These are phyloP conservation scores for Kockiozyma suomiensis DNA, from an alignment of 805 yeast species.

Conservation along the genomic window DNA sequence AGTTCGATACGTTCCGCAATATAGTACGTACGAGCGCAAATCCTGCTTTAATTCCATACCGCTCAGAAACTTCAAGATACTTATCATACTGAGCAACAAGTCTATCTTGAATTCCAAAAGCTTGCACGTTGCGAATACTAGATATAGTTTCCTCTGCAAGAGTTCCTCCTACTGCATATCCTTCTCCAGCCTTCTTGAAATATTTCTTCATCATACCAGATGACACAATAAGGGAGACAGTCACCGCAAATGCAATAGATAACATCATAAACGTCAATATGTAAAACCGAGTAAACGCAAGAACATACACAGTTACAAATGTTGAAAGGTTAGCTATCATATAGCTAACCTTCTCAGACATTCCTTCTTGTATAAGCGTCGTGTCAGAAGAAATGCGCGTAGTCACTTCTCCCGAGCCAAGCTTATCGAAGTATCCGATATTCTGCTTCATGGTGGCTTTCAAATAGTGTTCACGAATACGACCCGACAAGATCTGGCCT, in stretches of 20 bases:
- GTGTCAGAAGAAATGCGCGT: conserved; percentile 48
- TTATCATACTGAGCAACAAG: conserved; percentile 37
- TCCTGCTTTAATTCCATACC: conserved; percentile 21
- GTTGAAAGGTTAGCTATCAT: conserved; percentile 45
- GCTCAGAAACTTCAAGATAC: conserved; percentile 22
- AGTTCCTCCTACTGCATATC: conserved; percentile 35
- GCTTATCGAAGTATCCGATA: conserved; percentile 44
- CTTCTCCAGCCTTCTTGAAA: conserved; percentile 19
- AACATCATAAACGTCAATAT: conserved; percentile 44
- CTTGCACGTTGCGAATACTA: conserved; percentile 47
- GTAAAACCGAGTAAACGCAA: conserved; percentile 45
- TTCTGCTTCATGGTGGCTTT: conserved; percentile 46
- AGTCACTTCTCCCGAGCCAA: conserved; percentile 47
- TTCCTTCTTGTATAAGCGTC: conserved; percentile 47
- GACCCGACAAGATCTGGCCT: conserved; percentile 48
- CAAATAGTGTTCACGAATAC: conserved; percentile 45
- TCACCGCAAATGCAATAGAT: conserved; percentile 41
- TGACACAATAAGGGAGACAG: conserved; percentile 38
- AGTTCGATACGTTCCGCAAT: no score
- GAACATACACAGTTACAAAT: conserved; percentile 45
- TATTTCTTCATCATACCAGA: conserved; percentile 37
- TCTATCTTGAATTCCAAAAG: conserved; percentile 47
- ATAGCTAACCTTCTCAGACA: conserved; percentile 47
- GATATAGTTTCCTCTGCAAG: conserved; percentile 49
- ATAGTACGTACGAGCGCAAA: conserved; percentile 15